These are phyloP conservation scores for Colletotrichum tropicale DNA, from an alignment of 2,329 filamentous ascomycete genomes.

Conservation along the genomic window DNA sequence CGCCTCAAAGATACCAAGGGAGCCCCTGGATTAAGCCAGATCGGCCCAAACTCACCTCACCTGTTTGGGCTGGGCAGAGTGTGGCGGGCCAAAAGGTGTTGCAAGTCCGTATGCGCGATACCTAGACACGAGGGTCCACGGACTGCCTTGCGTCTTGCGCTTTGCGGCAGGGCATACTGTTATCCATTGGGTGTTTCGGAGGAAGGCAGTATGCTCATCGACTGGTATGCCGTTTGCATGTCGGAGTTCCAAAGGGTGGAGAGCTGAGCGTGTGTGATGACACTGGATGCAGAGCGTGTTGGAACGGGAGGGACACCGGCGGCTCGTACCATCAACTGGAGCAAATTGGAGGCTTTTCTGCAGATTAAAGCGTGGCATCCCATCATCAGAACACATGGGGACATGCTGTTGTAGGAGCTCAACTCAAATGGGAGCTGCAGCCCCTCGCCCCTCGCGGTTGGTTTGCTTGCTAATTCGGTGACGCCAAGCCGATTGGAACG, in stretches of 20 bases:
- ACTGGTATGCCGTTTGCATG: not conserved
- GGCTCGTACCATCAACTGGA: not conserved
- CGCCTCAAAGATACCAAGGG: not conserved
- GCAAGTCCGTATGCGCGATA: not conserved
- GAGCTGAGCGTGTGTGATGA: not conserved
- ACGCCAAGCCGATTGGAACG: not conserved
- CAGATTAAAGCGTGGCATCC: not conserved
- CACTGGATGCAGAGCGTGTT: not conserved
- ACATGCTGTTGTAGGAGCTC: not conserved
- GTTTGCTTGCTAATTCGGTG: not conserved
- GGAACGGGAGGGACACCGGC: not conserved
- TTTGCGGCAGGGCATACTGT: not conserved
- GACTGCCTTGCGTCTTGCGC: not conserved
- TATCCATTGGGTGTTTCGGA: not conserved
- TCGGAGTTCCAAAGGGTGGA: not conserved
- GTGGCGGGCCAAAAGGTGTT: not conserved
- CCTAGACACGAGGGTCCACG: not conserved
- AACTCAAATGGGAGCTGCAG: not conserved
- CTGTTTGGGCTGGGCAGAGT: not conserved
- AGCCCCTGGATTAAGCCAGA: not conserved
- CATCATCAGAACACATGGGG: not conserved
- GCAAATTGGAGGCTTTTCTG: not conserved
- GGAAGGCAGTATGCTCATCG: not conserved
- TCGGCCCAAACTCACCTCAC: not conserved
- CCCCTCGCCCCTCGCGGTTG: not conserved